Evolutionary conservation across 495 filamentous ascomycete genomes (phyloP).

Genomic region (Penicillium diatomitis): DNA sequence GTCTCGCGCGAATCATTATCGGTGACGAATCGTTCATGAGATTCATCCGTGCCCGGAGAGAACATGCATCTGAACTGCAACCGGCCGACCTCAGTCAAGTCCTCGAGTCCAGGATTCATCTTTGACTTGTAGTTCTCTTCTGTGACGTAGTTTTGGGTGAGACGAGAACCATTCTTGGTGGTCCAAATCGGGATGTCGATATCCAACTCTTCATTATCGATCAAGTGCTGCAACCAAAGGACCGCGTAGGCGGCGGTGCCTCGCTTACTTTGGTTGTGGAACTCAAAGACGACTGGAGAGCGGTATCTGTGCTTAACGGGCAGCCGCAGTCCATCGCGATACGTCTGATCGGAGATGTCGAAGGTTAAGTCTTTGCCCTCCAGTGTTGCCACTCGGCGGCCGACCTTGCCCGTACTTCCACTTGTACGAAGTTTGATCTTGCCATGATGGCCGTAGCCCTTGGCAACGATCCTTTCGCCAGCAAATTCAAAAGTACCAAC

Average conservation of each 20-base stretch:
- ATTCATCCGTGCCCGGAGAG: conserved; percentile 82
- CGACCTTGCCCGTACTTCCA: conserved; percentile 66
- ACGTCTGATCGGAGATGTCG: conserved; percentile 51
- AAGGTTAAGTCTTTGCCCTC: conserved; percentile 58
- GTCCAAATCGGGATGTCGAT: conserved; percentile 84
- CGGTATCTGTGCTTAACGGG: conserved; percentile 87
- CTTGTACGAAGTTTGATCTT: conserved; percentile 76
- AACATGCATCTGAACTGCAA: conserved; percentile 71
- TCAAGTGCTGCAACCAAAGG: conserved; percentile 77
- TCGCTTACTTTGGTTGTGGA: conserved; percentile 59
- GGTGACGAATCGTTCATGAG: conserved; percentile 72
- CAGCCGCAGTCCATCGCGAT: conserved; percentile 54
- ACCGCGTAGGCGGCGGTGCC: conserved; percentile 63
- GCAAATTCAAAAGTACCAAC: conserved; percentile 87
- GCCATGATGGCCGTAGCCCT: conserved; percentile 45
- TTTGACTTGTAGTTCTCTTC: conserved; percentile 52
- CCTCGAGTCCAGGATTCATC: conserved; percentile 54
- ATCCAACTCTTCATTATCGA: conserved; percentile 64
- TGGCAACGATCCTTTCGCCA: conserved; percentile 53
- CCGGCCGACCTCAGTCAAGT: conserved; percentile 70
- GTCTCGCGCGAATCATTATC: conserved; percentile 89
- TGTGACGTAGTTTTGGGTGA: conserved; percentile 88
- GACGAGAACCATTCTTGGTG: conserved; percentile 58
- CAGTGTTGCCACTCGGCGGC: conserved; percentile 43
- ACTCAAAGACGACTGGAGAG: conserved; percentile 80